Conservation (phyloP, 345 rosid species). For the Camelina hispida region DNA sequence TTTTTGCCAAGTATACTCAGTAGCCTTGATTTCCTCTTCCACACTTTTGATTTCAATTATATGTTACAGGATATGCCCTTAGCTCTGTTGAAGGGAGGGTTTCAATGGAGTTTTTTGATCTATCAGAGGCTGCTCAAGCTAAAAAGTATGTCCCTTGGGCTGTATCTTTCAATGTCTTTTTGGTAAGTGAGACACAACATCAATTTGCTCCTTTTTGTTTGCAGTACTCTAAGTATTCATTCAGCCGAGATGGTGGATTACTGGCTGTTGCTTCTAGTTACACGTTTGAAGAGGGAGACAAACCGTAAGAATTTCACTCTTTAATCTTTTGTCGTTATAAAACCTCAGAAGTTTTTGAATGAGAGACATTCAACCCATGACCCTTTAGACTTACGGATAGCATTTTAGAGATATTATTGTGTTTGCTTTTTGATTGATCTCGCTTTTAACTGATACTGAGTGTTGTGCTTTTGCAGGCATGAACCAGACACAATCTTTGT, state of each 20-base stretch:
- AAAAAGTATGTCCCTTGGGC: constrained; percentile 74
- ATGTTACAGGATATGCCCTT: constrained; percentile 89
- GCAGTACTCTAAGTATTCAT: constrained; percentile 92
- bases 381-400: not conserved
- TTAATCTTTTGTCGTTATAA: not conserved
- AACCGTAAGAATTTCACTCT: constrained; percentile 60
- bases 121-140: constrained; percentile 89
- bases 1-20: constrained; percentile 3
- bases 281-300: constrained; percentile 95
- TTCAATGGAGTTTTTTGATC: constrained; percentile 98
- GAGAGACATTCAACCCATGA: no score
- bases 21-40: not conserved
- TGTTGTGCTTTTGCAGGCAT: constrained; percentile 61
- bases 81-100: constrained; percentile 98
- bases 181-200: not conserved
- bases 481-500: constrained; percentile 90
- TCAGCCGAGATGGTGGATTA: constrained; percentile 90
- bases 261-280: constrained; percentile 97
- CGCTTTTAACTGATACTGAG: not conserved
- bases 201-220: constrained; percentile 13
- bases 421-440: constrained; percentile 8
- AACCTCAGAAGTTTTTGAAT: no score
- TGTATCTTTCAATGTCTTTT: constrained; percentile 14
- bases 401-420: not conserved
- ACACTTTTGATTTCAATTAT: constrained; percentile 17